Percentiles rank a stretch among this genome's conserved stretches.
Conservation (phyloP, 768 basidiomycete species). For the Trametopsis cervina region DNA sequence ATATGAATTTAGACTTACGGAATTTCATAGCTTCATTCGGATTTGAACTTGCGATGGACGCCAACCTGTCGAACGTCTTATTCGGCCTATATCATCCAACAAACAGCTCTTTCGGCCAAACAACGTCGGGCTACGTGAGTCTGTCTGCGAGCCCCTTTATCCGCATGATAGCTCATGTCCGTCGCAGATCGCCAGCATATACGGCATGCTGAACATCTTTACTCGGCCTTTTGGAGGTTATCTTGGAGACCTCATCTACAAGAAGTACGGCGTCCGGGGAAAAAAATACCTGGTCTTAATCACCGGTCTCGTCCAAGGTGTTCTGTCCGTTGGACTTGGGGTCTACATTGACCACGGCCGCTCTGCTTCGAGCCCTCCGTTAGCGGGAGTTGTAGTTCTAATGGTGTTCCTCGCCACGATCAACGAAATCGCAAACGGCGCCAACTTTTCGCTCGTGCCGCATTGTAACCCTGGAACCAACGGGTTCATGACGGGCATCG, state of each 20-base stretch:
- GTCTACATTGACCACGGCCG: constrained; percentile 29
- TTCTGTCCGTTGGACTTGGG: constrained; percentile 38
- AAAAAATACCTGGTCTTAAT: constrained; percentile 43
- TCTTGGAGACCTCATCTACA: constrained; percentile 39
- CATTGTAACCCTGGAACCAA: constrained; percentile 38
- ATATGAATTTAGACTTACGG: neutral
- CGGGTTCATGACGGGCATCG: constrained; percentile 33
- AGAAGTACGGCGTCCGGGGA: constrained; percentile 32
- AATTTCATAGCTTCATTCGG: constrained; percentile 39
- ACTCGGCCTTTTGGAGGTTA: constrained; percentile 43
- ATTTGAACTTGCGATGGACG: constrained; percentile 50
- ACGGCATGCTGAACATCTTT: constrained; percentile 44
- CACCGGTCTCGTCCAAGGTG: constrained; percentile 39
- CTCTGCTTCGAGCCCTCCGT: constrained; percentile 8
- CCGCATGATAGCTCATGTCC: constrained; percentile 1
- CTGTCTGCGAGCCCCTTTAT: neutral
- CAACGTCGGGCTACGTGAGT: constrained; percentile 41
- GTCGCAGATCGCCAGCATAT: constrained; percentile 23
- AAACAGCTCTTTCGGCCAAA: constrained; percentile 33
- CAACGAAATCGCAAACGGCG: constrained; percentile 41
- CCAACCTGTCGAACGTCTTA: constrained; percentile 41
- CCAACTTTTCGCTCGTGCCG: constrained; percentile 44
- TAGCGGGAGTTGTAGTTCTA: constrained; percentile 31
- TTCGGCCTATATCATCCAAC: constrained; percentile 27
- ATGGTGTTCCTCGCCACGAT: constrained; percentile 31